Conservation (phyloP, 2,329 filamentous ascomycete species). For the Aspergillus unguis region DNA sequence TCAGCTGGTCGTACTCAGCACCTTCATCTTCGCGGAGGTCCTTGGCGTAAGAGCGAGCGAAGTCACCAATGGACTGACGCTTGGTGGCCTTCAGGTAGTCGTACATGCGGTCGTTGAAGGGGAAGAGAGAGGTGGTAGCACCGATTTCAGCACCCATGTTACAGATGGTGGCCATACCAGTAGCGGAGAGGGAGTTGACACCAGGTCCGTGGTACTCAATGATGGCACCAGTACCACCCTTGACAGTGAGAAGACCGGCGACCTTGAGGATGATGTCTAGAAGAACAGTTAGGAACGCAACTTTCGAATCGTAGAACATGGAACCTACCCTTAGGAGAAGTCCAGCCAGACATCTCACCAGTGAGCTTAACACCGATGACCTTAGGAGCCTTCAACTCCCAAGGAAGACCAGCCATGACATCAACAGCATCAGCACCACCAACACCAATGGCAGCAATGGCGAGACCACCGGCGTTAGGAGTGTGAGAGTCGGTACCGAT, state of each 20-base stretch:
- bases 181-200: conserved; percentile 69
- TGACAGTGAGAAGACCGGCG: conserved; percentile 93
- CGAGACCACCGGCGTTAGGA: conserved; percentile 93
- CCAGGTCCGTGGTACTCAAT: conserved; percentile 60
- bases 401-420: conserved; percentile 94
- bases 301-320: background rate
- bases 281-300: background rate
- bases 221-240: conserved; percentile 93
- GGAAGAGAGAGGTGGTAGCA: conserved; percentile 89
- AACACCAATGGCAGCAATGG: conserved; percentile 92
- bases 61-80: conserved; percentile 85
- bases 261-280: conserved; percentile 95
- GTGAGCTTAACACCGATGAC: conserved; percentile 95
- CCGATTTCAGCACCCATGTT: conserved; percentile 65
- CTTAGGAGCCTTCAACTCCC: conserved; percentile 98
- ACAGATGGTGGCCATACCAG: conserved; percentile 82
- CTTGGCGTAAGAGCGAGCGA: conserved; percentile 75
- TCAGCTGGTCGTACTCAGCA: conserved; percentile 90
- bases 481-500: conserved; percentile 99
- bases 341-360: conserved; percentile 85
- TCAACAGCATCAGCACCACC: conserved; percentile 98
- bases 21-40: conserved; percentile 86
- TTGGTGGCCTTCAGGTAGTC: conserved; percentile 92
- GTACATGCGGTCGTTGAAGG: conserved; percentile 97
- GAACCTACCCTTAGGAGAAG: conserved; percentile 76